These are phyloP conservation scores for Dryas integrifolia DNA, from an alignment of 331 rosid genomes.

Conservation along the genomic window DNA sequence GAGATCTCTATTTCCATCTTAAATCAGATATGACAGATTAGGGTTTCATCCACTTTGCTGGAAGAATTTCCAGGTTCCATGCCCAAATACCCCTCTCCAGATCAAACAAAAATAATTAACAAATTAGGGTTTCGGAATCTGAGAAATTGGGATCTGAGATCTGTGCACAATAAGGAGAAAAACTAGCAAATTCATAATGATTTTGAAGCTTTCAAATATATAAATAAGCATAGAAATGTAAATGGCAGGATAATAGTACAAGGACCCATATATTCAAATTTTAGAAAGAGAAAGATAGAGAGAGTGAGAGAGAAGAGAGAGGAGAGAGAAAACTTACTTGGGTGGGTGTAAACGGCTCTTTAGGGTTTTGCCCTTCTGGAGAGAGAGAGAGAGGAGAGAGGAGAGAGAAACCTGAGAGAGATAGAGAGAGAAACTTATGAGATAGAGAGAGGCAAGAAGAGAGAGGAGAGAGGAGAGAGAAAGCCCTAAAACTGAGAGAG, in stretches of 20 bases:
- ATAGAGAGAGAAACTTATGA: slow-evolving; percentile 50
- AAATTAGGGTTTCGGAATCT: slow-evolving; percentile 27
- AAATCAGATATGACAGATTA: background rate
- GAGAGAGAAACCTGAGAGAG: slow-evolving; percentile 36
- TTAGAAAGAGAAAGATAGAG: slow-evolving; percentile 35
- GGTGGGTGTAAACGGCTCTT: slow-evolving; percentile 50
- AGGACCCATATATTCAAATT: slow-evolving; percentile 77
- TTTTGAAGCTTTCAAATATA: slow-evolving; percentile 17
- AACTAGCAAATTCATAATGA: slow-evolving; percentile 27
- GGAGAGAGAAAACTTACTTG: slow-evolving; percentile 48
- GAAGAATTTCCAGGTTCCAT: no score
- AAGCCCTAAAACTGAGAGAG: slow-evolving; percentile 32
- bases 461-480: slow-evolving; percentile 83
- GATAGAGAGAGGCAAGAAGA: slow-evolving; percentile 41
- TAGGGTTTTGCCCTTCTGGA: slow-evolving; percentile 52
- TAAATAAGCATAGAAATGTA: slow-evolving; percentile 38
- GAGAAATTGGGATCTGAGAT: slow-evolving; percentile 40
- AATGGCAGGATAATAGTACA: slow-evolving; percentile 46
- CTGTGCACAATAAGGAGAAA: slow-evolving; percentile 21
- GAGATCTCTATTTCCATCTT: slow-evolving; percentile 40
- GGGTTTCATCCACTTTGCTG: background rate
- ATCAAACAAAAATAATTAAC: background rate
- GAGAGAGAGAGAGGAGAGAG: slow-evolving; percentile 30
- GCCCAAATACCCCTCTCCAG: no score
- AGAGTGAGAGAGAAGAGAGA: slow-evolving; percentile 23